phyloP scores from a whole-genome alignment of 805 yeast species.

The Scheffersomyces ergatensis region DNA sequence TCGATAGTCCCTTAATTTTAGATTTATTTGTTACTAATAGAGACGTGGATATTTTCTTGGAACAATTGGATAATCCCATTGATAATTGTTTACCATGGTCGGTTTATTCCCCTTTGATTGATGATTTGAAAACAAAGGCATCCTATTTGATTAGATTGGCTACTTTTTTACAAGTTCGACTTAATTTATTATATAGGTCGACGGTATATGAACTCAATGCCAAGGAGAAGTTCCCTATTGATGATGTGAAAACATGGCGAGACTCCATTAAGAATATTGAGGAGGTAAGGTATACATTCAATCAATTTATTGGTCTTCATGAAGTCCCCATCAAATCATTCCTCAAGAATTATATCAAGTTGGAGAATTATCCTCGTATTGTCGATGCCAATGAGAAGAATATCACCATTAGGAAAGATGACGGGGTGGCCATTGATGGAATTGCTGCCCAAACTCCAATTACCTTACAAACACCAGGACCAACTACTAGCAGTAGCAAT shows the following conservation, averaged over 20 bases:
- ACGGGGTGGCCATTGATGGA: background rate
- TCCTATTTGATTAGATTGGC: slow-evolving; percentile 30
- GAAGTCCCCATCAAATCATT: slow-evolving; percentile 18
- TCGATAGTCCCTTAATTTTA: slow-evolving; percentile 38
- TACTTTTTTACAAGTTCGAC: slow-evolving; percentile 27
- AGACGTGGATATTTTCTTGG: slow-evolving; percentile 20
- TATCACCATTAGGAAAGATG: background rate
- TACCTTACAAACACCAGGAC: background rate
- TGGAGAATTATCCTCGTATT: slow-evolving; percentile 12
- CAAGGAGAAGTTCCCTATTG: slow-evolving; percentile 18
- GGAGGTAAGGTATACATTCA: slow-evolving; percentile 18
- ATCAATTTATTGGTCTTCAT: slow-evolving; percentile 14
- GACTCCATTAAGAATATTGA: slow-evolving; percentile 23
- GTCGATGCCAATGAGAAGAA: background rate
- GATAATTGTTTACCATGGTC: slow-evolving; percentile 10
- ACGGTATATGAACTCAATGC: slow-evolving; percentile 22
- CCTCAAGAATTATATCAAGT: slow-evolving; percentile 7
- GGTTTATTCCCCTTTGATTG: slow-evolving; percentile 9
- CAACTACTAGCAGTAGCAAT: background rate
- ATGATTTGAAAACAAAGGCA: slow-evolving; percentile 18
- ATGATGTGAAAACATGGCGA: slow-evolving; percentile 25
- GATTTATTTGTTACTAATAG: slow-evolving; percentile 26
- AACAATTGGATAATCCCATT: slow-evolving; percentile 16
- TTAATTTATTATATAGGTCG: slow-evolving; percentile 24
- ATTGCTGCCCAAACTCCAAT: slow-evolving; percentile 1